Evolutionary conservation across 2,329 filamentous ascomycete species (phyloP), one percentile per base, ranked within the genome.

Genomic region (Pseudogymnoascus sp.): DNA sequence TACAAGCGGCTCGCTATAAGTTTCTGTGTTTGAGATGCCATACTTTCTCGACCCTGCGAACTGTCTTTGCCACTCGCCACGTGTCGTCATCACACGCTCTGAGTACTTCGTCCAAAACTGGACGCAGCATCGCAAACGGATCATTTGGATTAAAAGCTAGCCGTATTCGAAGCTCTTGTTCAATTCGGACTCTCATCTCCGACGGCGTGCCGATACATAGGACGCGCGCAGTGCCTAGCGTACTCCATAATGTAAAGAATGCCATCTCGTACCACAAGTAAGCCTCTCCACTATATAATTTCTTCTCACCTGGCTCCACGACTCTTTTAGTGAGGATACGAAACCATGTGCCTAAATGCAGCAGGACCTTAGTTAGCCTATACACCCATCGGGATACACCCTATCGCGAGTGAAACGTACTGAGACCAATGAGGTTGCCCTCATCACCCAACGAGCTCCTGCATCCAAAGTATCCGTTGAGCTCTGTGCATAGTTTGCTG

Each of bases 1-100:
- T n/a, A 6, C n/a, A 19, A 19, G 38, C 7, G 38, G n/a, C 38
- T 41, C n/a, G 45, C 45, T 22, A 55, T 25, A 55, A 28, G 19
- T 28, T 19, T 41, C n/a, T 19, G 3, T 19, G 38, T 19, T 25
- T 55, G 28, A 55, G 45, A 30, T 58, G 25, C 25, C n/a, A 16
- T 58, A 58, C 49, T 58, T 58, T 58, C 30, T 58, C 49, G n/a
- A 58, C 14, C 25, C 25, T n/a, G n/a, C 49, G 49, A 35, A 58
- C 30, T 33, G 14, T 12, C 25, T 33, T 35, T 35, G n/a, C 25
- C n/a, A 33, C 49, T 30, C 49, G 49, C 49, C 49, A 30, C 11
- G 30, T 35, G 25, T 16, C n/a, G 14, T 58, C 25, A 35, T 58
- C 49, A 30, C 49, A 33, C 25, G 23, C 25, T 16, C 30, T 58